These are phyloP conservation scores for Teunomyces funiuensis DNA, from an alignment of 805 yeast species.

Conservation along the genomic window DNA sequence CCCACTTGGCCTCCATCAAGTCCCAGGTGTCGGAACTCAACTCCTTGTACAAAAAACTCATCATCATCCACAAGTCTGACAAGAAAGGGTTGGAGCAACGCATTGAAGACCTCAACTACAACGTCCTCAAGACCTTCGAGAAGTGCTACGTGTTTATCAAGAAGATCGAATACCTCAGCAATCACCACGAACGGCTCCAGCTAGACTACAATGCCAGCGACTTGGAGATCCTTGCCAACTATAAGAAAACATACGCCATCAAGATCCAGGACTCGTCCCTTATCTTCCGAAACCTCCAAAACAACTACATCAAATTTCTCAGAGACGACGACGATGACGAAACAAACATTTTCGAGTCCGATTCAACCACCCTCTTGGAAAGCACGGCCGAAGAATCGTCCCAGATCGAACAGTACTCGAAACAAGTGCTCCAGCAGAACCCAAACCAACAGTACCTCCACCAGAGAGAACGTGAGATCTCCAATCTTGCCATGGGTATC, in stretches of 20 bases:
- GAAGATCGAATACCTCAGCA: conserved; percentile 48
- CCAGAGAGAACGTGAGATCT: conserved; percentile 86
- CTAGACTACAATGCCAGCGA: conserved; percentile 47
- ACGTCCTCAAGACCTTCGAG: conserved; percentile 75
- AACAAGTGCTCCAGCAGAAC: conserved; percentile 45
- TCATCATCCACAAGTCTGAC: conserved; percentile 87
- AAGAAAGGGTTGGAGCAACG: conserved; percentile 69
- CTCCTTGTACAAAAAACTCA: conserved; percentile 72
- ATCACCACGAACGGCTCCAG: conserved; percentile 42
- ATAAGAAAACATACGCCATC: conserved; percentile 81
- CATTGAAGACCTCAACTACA: conserved; percentile 75
- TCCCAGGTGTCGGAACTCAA: conserved; percentile 59
- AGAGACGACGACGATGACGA: conserved; percentile 79
- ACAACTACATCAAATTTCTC: conserved; percentile 80
- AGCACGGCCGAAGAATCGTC: conserved; percentile 24
- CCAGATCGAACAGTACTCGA: conserved; percentile 51
- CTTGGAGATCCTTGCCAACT: conserved; percentile 67
- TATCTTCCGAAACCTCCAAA: conserved; percentile 81
- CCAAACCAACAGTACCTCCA: conserved; percentile 35
- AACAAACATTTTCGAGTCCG: conserved; percentile 26
- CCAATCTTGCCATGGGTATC: conserved; percentile 89
- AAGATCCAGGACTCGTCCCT: conserved; percentile 79
- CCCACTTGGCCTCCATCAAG: conserved; percentile 52
- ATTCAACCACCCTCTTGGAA: conserved; percentile 6
- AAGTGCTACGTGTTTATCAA: conserved; percentile 75